Percentiles rank a stretch among this genome's conserved stretches.
Conservation (phyloP, 768 basidiomycete species). For the Mrakia frigida region DNA sequence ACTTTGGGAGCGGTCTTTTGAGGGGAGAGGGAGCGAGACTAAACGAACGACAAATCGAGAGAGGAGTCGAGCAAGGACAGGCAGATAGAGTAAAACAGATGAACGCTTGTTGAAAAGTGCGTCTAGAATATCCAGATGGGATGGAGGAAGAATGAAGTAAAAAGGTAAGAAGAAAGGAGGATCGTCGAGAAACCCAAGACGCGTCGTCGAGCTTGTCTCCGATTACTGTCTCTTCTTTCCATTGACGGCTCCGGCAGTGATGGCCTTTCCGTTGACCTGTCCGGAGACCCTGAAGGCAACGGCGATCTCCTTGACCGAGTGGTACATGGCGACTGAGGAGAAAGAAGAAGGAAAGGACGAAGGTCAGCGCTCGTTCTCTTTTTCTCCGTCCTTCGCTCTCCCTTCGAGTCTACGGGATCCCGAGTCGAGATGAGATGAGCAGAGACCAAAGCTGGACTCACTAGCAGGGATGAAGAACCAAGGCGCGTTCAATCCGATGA, state of each 20-base stretch:
- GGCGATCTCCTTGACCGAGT: conserved; percentile 16
- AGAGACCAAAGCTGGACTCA: background rate
- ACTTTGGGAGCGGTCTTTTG: background rate
- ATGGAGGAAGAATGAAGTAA: background rate
- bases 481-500: conserved; percentile 32
- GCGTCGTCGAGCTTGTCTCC: background rate
- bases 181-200: background rate
- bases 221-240: background rate
- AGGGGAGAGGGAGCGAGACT: background rate
- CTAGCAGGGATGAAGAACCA: conserved; percentile 30
- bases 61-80: background rate
- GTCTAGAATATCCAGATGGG: background rate
- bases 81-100: background rate
- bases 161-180: background rate
- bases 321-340: conserved; percentile 14
- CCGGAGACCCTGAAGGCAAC: conserved; percentile 9
- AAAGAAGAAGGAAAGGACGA: background rate
- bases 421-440: background rate
- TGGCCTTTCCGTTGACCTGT: background rate
- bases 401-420: too few species aligned
- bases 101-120: background rate
- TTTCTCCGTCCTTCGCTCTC: too few species aligned
- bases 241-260: background rate
- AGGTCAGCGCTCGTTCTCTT: background rate
- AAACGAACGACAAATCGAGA: background rate